Conservation (phyloP, 768 basidiomycete genomes). For the Serendipita sp. region DNA sequence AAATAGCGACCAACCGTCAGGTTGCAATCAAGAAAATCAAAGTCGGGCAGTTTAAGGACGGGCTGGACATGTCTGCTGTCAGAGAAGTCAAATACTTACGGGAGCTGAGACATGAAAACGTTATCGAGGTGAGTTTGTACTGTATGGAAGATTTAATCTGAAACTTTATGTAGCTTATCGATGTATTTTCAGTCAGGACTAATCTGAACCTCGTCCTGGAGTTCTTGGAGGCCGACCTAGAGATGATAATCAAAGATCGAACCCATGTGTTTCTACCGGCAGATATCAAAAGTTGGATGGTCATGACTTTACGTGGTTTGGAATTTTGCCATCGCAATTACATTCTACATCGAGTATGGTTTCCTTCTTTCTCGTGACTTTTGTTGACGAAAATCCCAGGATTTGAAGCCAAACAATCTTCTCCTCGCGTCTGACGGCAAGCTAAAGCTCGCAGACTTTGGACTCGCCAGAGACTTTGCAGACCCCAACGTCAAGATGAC, state of each 20-base stretch:
- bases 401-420: constrained; percentile 97
- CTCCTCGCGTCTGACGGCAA: constrained; percentile 80
- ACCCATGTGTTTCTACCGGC: constrained; percentile 82
- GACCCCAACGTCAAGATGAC: constrained; percentile 97
- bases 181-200: constrained; percentile 91
- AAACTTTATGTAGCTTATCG: constrained; percentile 51
- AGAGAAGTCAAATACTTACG: constrained; percentile 95
- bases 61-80: constrained; percentile 96
- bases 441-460: constrained; percentile 97
- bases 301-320: constrained; percentile 93
- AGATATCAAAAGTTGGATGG: constrained; percentile 98
- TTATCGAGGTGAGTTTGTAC: constrained; percentile 57
- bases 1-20: constrained; percentile 57
- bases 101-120: constrained; percentile 83
- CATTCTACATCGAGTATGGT: constrained; percentile 73
- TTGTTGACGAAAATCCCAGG: constrained; percentile 30
- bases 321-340: constrained; percentile 96
- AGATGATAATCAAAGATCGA: constrained; percentile 91
- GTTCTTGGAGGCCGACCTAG: constrained; percentile 89
- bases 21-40: constrained; percentile 99
- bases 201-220: constrained; percentile 96
- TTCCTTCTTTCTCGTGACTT: not conserved
- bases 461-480: constrained; percentile 89
- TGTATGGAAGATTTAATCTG: not conserved
- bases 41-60: constrained; percentile 91